Conservation (phyloP, 768 basidiomycete genomes). For the Amanita jacksonii region DNA sequence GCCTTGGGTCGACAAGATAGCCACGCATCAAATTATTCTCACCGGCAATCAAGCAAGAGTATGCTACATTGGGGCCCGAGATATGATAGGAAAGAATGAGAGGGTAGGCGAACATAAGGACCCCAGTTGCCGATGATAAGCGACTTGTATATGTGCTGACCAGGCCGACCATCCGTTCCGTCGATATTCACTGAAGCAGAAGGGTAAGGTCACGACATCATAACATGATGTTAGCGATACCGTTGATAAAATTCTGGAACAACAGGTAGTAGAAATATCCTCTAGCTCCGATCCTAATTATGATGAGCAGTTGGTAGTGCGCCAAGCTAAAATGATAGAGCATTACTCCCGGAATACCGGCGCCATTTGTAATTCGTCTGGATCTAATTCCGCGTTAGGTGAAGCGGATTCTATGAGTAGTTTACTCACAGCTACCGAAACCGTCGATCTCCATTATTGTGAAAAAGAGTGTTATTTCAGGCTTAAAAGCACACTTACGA, state of each 20-base stretch:
- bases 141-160: constrained; percentile 58
- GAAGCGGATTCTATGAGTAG: not conserved
- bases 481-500: constrained; percentile 35
- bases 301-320: not conserved
- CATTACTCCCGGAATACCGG: constrained; percentile 64
- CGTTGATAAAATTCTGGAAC: constrained; percentile 88
- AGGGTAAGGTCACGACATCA: constrained; percentile 4
- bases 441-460: constrained; percentile 53
- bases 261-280: constrained; percentile 91
- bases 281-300: constrained; percentile 61
- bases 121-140: constrained; percentile 69
- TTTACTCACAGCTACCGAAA: constrained; percentile 66
- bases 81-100: constrained; percentile 74
- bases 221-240: constrained; percentile 25
- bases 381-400: constrained; percentile 39
- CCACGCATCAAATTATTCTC: constrained; percentile 15
- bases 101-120: constrained; percentile 68
- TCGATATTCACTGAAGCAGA: constrained; percentile 52
- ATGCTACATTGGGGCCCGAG: constrained; percentile 73
- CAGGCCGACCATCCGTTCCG: constrained; percentile 53
- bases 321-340: not conserved
- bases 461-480: constrained; percentile 11
- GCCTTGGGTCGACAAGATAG: constrained; percentile 6
- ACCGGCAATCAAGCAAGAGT: constrained; percentile 79
- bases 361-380: constrained; percentile 65